A percentile compares a stretch with the other conserved stretches of the same genome.
Evolutionary conservation across 495 filamentous ascomycete genomes (phyloP).

Genomic region (Zalerion maritima): DNA sequence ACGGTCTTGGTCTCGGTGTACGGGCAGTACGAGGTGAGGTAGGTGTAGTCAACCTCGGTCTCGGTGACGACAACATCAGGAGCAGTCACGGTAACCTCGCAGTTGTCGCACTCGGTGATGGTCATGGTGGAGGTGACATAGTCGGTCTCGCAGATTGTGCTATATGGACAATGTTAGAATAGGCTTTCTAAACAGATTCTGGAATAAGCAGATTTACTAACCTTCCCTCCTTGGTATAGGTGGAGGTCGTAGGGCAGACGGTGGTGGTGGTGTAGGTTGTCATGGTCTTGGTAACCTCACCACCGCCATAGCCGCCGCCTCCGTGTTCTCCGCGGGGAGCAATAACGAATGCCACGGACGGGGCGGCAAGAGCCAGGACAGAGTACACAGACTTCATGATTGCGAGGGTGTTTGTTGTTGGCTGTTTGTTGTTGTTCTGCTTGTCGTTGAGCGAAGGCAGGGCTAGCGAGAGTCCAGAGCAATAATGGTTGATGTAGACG

Average conservation of each 20-base stretch:
- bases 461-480: conserved; percentile 3
- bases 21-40: conserved; percentile 25
- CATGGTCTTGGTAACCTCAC: conserved; percentile 13
- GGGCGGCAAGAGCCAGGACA: conserved; percentile 25
- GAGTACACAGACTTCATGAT: conserved; percentile 28
- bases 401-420: too few species aligned
- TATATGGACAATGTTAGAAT: conserved; percentile 4
- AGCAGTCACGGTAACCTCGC: conserved; percentile 11
- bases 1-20: conserved; percentile 29
- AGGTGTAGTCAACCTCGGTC: conserved; percentile 18
- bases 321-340: conserved; percentile 3
- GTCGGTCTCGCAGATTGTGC: conserved; percentile 15
- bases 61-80: conserved; percentile 18
- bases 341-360: conserved; percentile 18
- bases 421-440: conserved; percentile 5
- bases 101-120: conserved; percentile 18
- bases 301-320: conserved; percentile 9
- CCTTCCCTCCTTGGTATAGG: conserved; percentile 15
- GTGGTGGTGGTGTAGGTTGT: conserved; percentile 19
- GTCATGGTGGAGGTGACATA: conserved; percentile 20
- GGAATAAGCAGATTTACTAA: conserved; percentile 7
- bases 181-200: too few species aligned
- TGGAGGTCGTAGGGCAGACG: conserved; percentile 17
- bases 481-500: conserved; percentile 5
- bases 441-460: conserved; percentile 12